These are phyloP conservation scores for Castanea crenata DNA, from an alignment of 306 rosid species.

Conservation along the genomic window DNA sequence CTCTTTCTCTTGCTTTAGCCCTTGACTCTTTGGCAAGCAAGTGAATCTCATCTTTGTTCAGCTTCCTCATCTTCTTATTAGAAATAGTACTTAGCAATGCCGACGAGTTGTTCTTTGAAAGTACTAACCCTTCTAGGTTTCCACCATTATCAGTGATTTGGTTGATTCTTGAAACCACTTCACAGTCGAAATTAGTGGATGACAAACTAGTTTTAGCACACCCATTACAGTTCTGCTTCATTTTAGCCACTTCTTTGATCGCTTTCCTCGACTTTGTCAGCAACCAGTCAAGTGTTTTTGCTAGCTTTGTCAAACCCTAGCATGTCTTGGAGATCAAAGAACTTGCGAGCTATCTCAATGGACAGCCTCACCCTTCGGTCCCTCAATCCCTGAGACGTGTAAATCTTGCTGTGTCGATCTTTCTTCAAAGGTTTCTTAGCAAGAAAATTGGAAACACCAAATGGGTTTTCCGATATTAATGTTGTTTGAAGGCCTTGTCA, in stretches of 20 bases:
- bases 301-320: constrained; percentile 97
- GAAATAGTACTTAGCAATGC: background rate
- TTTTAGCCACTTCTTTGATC: constrained; percentile 47
- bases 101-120: background rate
- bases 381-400: constrained; percentile 85
- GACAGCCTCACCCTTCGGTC: constrained; percentile 88
- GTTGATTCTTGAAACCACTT: constrained; percentile 25
- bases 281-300: constrained; percentile 90
- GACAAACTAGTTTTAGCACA: constrained; percentile 21
- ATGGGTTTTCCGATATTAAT: background rate
- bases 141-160: background rate
- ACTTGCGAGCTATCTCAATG: constrained; percentile 75
- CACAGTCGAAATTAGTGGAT: constrained; percentile 36
- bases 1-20: constrained; percentile 83
- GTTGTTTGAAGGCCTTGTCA: constrained; percentile 25
- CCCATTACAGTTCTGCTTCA: constrained; percentile 16
- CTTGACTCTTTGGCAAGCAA: constrained; percentile 53
- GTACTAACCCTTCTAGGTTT: constrained; percentile 16
- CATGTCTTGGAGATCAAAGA: constrained; percentile 96
- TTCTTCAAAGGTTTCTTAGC: constrained; percentile 47
- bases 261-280: constrained; percentile 69
- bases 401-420: constrained; percentile 92
- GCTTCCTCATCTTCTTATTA: constrained; percentile 31
- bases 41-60: constrained; percentile 20
- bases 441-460: constrained; percentile 30